Base-by-base conservation (phyloP, 257 asterid genomes). In the Craterostigma plantagineum region DNA sequence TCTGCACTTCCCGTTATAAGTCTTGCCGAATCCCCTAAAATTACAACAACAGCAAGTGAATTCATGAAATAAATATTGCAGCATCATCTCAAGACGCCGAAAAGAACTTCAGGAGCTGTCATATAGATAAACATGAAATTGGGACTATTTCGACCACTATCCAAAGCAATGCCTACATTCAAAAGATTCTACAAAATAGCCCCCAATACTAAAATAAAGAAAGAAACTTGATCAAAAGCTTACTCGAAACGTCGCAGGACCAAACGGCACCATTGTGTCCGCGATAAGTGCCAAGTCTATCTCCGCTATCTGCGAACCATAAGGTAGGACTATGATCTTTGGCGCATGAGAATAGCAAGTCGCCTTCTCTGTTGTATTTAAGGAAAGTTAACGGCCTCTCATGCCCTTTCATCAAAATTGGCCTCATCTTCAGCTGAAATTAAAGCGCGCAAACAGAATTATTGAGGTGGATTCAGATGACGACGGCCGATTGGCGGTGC, bases 221-320 rank as follows among this genome's bases (percentile, higher is more conserved):
- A 42, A 18, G 15, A 11, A 34, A 27, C 4, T 6, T 11, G 2
- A 23, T 23, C 30, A 23, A 23, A 36, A 16, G n/a, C 53, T 57
- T 61, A 82, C 98, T 60, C n/a, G 98, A 82, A 34, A 82, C 63
- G 16, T 79, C 98, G 64, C 98, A 87, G 50, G 83, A 67, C 98
- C 98, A 87, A 43, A 87, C 95, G 43, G 95, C 93, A 16, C 98
- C 98, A 35, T 87, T 87, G 45, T 87, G 98, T 17, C 93, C 98
- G 34, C 74, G 79, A 49, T 79, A 87, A 34, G 95, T 79, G 18
- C 98, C 98, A 45, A 87, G 92, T 18, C 98, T 77, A 60, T 87
- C 98, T 50, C 98, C 98, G 16, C 72, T 79, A 17, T 87, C 92
- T 30, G 95, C 92, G 40, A 73, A 87, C 93, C 95, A 87, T 17